Evolutionary conservation across 805 yeast species (phyloP), one percentile per base, ranked within the genome.

Genomic region (Komagataella pseudopastoris): DNA sequence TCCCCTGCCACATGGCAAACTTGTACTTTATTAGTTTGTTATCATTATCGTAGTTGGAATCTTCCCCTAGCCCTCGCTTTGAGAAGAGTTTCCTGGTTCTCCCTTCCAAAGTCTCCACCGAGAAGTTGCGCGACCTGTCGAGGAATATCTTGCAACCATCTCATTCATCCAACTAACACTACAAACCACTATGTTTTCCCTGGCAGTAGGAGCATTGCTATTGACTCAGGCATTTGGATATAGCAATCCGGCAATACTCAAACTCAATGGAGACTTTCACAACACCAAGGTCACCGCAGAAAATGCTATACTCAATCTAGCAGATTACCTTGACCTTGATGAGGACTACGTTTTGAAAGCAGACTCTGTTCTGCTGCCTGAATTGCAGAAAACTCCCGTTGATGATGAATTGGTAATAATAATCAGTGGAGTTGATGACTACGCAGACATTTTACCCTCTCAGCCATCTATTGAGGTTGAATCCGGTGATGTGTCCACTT

Each of bases 261-360:
- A 30, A 14, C 39, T 30, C 14, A 30, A 30, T 30, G 39, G 39
- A 30, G 39, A 30, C 14, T n/a, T 30, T 30, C 39, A 30, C 14
- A 30, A 14, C 12, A 30, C 6, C 12, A 30, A 30, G 39, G 14
- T 30, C n/a, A 49, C 30, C 30, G 45, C 24, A 4, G 22, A 59
- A 23, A 61, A 62, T 48, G 69, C 71, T 6, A 56, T 65, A 47
- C 56, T 63, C 51, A 69, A 66, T 56, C 65, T 71, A 51, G 64
- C 70, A 45, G 73, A 70, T 53, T 62, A 62, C 51, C 62, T 67
- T 50, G 68, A 60, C 44, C 61, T 63, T 24, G 60, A 64, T 47
- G 64, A 61, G 17, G 53, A 58, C 53, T 61, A 59, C 52, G 51
- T 58, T 20, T 51, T 69, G 46, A 62, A 63, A 8, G 14, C 39